Conservation (phyloP, 768 basidiomycete species). For the Atractiella rhizophila region DNA sequence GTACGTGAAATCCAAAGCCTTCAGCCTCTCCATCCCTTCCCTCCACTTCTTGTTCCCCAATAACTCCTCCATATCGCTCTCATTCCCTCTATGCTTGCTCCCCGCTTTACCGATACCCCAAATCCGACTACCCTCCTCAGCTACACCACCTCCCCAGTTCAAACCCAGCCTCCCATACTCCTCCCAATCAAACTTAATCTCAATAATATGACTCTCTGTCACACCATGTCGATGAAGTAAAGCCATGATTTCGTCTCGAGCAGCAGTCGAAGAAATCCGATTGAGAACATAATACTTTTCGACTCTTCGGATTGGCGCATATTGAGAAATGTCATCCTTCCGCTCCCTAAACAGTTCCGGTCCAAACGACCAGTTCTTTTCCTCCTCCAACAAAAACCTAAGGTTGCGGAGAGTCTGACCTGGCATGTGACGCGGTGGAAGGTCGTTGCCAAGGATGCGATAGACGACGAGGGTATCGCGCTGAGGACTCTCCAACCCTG, state of each 20-base stretch:
- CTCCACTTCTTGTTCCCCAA: conserved; percentile 5
- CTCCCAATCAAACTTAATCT: conserved; percentile 16
- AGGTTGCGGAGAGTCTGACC: conserved; percentile 19
- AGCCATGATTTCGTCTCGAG: conserved; percentile 12
- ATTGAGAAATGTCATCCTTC: too few species aligned
- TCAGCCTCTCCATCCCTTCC: conserved; percentile 9
- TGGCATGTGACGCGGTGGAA: conserved; percentile 18
- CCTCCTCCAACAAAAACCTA: conserved; percentile 18
- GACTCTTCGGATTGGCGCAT: conserved; percentile 11
- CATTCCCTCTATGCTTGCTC: not conserved
- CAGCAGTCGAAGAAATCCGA: conserved; percentile 13
- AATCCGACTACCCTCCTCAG: conserved; percentile 3
- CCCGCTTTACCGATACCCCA: conserved; percentile 14
- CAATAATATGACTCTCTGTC: conserved; percentile 14
- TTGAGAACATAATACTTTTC: conserved; percentile 19
- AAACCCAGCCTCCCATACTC: conserved; percentile 14
- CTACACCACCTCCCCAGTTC: conserved; percentile 17
- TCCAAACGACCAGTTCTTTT: conserved; percentile 14
- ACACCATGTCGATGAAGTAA: conserved; percentile 14
- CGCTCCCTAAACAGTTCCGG: conserved; percentile 4
- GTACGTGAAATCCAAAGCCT: conserved; percentile 17
- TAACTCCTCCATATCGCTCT: not conserved
- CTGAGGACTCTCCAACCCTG: conserved; percentile 9
- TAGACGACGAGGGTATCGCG: conserved; percentile 18
- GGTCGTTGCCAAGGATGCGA: conserved; percentile 19